Base-by-base conservation (phyloP, 208 protist genomes). In the Herpetomonas muscarum region DNA sequence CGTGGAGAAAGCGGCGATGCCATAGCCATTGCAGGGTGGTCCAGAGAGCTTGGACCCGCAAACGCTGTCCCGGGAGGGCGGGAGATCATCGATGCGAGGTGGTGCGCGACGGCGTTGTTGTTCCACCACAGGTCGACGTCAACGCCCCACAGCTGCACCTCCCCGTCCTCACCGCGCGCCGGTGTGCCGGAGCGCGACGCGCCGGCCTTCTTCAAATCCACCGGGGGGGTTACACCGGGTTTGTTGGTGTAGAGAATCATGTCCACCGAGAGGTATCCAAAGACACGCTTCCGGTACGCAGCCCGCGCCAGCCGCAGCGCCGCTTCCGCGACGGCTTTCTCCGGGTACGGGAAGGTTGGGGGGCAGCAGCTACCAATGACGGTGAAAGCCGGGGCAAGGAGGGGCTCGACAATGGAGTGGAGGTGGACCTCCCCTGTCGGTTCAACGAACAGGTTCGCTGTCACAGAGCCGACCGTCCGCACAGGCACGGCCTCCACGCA, bases 261-360 rank as follows among this genome's bases (percentile, higher is more conserved):
- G 70, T 97, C 92, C 0, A 97, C 78, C 2, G 87, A 91, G 5
- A 96, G 21, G 69, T 95, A 94, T 4, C 92, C 92, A 26, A 93
- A 86, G 34, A 97, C 80, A 31, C 83, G 69, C 54, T 87, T 90
- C 29, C 80, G 75, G 61, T 79, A 88, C 6, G 87, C 85, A 0
- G 83, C 87, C 17, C 71, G 67, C 9, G 60, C 89, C 0, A 95
- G 70, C 29, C 66, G 83, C 9, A 95, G 26, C 2, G 87, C 72
- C 6, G 89, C 92, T 21, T 82, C 86, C 1, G 75, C 70, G 0
- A 96, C 58, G 12, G 74, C 75, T 4, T 19, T 19, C 15, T 19
- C 15, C 0, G 60, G 67, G 55, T 84, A 91, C 0, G 84, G 81
- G 24, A 90, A 62, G 25, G 42, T 50, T n/a, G 70, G 22, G 0